Evolutionary conservation across 2,329 filamentous ascomycete species (phyloP), one percentile per base, ranked within the genome.

Genomic region (Ophiosphaerella korrae): DNA sequence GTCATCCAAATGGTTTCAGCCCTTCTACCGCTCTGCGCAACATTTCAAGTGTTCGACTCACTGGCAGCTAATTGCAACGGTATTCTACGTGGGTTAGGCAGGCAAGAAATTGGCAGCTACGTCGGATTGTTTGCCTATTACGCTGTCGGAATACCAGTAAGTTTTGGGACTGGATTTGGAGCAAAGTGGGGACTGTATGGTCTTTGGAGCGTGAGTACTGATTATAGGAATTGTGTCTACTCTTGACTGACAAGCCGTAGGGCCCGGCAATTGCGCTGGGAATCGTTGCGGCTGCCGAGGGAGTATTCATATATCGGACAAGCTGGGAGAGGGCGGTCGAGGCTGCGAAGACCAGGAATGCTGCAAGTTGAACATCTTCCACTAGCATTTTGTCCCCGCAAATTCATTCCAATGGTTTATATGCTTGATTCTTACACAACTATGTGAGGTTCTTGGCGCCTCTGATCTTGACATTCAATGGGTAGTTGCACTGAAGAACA

Each of bases 1-100:
- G 87, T 89, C 7, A 78, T 88, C 13, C 77, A 81, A 1, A 87
- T 90, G 69, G 84, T 84, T 0, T 79, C 89, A 1, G 73, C 75
- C 2, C 84, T 91, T 2, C 80, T 97, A 32, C 92, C 92, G 0
- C 76, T 97, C 2, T 90, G 90, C 53, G 92, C 92, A 0, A 82
- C 90, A 1, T 95, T 97, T 80, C 92, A 97, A 71, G 82, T 96
- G 21, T 92, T 95, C 63, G 93, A 99, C 72, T 86, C 89, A 1
- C 72, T 96, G 14, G 85, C 89, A 0, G 84, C 89, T 3, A 88
- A 88, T 34, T 91, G 89, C 50, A 92, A 94, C 66, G 93, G 92
- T 24, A 81, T 97, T 34, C 81, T 97, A 24, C 84, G 94, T 36
- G 93, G 93, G 11, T 83, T 97, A 13, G 94, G 94, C 2, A 85